Evolutionary conservation across 1,139 yeast species (phyloP).

Genomic region (Geotrichum cucujoidarum): DNA sequence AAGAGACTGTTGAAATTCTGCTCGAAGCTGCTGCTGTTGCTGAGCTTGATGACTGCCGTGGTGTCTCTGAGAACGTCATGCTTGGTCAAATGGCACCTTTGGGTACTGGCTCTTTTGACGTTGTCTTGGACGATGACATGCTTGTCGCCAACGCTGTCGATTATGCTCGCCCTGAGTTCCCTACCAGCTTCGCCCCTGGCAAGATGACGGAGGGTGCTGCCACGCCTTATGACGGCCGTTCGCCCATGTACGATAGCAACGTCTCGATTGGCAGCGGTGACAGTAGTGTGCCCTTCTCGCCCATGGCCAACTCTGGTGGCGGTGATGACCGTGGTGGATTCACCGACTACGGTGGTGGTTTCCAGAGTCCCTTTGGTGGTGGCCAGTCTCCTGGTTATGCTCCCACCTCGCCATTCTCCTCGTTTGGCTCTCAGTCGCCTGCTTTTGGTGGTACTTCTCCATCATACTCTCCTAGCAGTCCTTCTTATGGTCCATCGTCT

Average conservation of each 20-base stretch:
- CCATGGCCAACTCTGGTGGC: conserved; percentile 82
- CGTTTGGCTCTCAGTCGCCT: conserved; percentile 69
- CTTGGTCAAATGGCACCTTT: conserved; percentile 98
- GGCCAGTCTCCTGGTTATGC: conserved; percentile 61
- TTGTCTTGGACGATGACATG: conserved; percentile 87
- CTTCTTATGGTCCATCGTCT: conserved; percentile 63
- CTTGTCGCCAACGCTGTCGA: conserved; percentile 63
- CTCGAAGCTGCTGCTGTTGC: conserved; percentile 98
- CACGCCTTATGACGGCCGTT: conserved; percentile 83
- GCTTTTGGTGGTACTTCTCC: conserved; percentile 53
- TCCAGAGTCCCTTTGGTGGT: conserved; percentile 45
- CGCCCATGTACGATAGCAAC: conserved; percentile 61
- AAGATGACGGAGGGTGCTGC: conserved; percentile 68
- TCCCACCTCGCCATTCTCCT: conserved; percentile 57
- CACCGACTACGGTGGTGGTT: conserved; percentile 78
- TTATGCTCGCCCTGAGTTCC: conserved; percentile 30
- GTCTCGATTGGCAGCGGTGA: conserved; percentile 76
- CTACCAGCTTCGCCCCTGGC: conserved; percentile 36
- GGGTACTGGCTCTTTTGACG: conserved; percentile 98
- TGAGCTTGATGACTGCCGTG: conserved; percentile 95
- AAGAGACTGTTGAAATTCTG: conserved; percentile 95
- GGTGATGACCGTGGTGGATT: conserved; percentile 84
- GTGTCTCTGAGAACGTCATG: conserved; percentile 96
- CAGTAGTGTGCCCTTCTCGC: conserved; percentile 68
- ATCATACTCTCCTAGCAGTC: conserved; percentile 34